Percentiles rank a stretch among this genome's conserved stretches.
Conservation (phyloP, 2,329 filamentous ascomycete genomes). For the Neodidymelliopsis sp. region DNA sequence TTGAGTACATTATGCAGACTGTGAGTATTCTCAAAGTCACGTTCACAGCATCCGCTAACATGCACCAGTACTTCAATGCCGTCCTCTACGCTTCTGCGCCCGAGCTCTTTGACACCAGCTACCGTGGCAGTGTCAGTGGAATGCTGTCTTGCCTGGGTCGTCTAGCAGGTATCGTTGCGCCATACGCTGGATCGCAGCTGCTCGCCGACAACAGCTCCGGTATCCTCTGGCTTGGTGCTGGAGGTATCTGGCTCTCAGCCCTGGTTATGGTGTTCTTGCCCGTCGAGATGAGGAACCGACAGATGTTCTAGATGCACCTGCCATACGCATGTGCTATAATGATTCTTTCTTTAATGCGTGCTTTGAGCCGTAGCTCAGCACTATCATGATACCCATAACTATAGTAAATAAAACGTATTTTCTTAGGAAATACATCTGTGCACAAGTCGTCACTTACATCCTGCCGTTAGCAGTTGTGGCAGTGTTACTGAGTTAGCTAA, state of each 20-base stretch:
- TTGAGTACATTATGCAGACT: constrained; percentile 45
- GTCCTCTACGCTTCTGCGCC: constrained; percentile 41
- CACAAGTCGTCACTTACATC: too few species aligned
- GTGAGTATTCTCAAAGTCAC: constrained; percentile 12
- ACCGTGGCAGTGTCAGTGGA: constrained; percentile 40
- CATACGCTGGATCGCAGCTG: constrained; percentile 36
- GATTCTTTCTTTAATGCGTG: not conserved
- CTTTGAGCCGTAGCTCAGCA: constrained; percentile 7
- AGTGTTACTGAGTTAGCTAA: not conserved
- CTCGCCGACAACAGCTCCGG: constrained; percentile 32
- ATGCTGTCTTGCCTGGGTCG: constrained; percentile 41
- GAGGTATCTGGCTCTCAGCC: constrained; percentile 40
- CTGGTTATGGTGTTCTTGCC: constrained; percentile 40
- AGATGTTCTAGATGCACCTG: constrained; percentile 35
- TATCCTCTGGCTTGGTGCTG: constrained; percentile 40
- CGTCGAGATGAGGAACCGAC: constrained; percentile 40
- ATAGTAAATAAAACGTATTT: not conserved
- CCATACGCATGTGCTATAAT: not conserved
- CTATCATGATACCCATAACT: constrained; percentile 14
- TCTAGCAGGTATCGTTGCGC: constrained; percentile 39
- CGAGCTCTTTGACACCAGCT: constrained; percentile 39
- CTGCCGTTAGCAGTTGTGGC: not conserved
- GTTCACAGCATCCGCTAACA: not conserved
- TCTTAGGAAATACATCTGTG: too few species aligned
- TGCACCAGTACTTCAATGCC: constrained; percentile 36